Base-by-base conservation (phyloP, 2,329 filamentous ascomycete genomes). In the Aspergillus oerlinghausenensis region DNA sequence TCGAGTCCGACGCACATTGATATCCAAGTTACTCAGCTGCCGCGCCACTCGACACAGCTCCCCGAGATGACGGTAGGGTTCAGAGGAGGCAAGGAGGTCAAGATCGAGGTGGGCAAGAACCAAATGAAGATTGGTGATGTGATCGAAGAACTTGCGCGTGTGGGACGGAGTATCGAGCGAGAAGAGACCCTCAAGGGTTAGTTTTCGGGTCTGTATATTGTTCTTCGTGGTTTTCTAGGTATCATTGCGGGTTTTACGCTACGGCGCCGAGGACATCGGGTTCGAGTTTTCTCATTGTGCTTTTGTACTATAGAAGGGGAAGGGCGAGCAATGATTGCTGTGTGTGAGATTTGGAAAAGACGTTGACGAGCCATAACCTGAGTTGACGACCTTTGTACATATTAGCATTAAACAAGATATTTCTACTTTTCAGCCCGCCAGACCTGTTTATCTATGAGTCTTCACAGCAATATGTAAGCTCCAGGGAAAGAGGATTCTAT, bases 1-100 rank as follows among this genome's bases (percentile, higher is more conserved):
- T 86, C 88, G 67, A 92, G 92, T 58, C 86, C 92, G 54, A 77
- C 81, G 55, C 82, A 80, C 63, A 90, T 96, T 80, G 84, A 86
- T 68, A 88, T 97, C 69, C 85, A 85, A 65, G 88, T 91, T 11
- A 88, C 84, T 59, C 79, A 96, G 62, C 79, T 97, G 52, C 85
- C 90, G 53, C 84, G 88, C 62, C 72, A 79, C 52, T 89, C 88
- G 55, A 83, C 82, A 53, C 85, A 90, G 67, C 80, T 86, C 29
- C 88, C 88, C 55, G 82, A 82, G 49, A 76, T 99, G 55, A 80
- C 79, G 43, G 77, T 99, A 65, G 95, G 92, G 68, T 97, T 97
- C 76, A 97, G 96, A 82, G 94, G 97, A 70, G 94, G 94, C 66
- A 96, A 93, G 78, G 88, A 95, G 68, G 84, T 97, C 79, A 85